phyloP scores from a whole-genome alignment of 129 eudicot species.

The Escallonia rubra region DNA sequence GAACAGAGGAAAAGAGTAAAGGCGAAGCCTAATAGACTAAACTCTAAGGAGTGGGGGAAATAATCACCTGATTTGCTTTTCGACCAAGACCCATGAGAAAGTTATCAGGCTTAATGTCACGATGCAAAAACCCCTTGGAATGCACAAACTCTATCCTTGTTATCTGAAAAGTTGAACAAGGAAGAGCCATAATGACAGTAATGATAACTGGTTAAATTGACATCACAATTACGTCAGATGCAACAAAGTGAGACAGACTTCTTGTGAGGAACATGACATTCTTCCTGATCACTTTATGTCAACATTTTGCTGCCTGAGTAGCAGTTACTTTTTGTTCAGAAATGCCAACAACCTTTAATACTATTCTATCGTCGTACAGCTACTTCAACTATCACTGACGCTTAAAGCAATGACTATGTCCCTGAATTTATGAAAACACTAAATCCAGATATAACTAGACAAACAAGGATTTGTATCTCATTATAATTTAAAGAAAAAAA shows the following conservation, averaged over 20 bases:
- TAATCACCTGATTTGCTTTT: constrained; percentile 88
- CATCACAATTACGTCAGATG: neutral
- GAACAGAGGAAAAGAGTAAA: neutral
- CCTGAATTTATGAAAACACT: constrained; percentile 1
- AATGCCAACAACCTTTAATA: neutral
- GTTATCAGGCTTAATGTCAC: constrained; percentile 98
- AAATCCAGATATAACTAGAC: neutral
- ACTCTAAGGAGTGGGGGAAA: neutral
- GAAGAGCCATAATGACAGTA: no score
- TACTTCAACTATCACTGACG: neutral
- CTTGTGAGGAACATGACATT: no score
- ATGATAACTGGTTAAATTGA: neutral
- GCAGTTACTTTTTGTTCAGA: neutral
- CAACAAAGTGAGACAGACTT: neutral
- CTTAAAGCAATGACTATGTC: constrained; percentile 3
- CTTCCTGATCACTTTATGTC: no score
- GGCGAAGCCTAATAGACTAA: neutral
- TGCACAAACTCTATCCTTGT: constrained; percentile 97
- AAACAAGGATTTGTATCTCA: constrained; percentile 2
- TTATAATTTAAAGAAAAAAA: neutral
- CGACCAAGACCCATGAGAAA: constrained; percentile 99
- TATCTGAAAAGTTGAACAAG: constrained; percentile 30
- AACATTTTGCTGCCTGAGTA: neutral
- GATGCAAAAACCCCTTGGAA: constrained; percentile 90
- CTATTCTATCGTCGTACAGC: neutral